A percentile compares a stretch with the other conserved stretches of the same genome.
These are phyloP conservation scores for Beta macrorhiza DNA, from an alignment of 179 eudicot genomes.

Conservation along the genomic window DNA sequence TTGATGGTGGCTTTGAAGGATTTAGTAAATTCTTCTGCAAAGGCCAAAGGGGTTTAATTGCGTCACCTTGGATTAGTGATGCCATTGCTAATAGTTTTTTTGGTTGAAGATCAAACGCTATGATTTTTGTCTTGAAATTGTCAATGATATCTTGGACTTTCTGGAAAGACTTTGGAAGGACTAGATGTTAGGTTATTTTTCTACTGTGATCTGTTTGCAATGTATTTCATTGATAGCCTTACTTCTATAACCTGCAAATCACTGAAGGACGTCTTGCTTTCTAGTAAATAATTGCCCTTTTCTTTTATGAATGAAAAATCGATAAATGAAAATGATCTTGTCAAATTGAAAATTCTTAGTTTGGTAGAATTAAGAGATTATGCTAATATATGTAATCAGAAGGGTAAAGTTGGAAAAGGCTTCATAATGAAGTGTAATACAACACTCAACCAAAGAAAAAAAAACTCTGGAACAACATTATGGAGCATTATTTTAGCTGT, in stretches of 20 bases:
- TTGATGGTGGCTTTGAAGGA: neutral
- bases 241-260: neutral
- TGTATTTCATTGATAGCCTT: neutral
- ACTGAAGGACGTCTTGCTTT: neutral
- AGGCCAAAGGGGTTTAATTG: neutral
- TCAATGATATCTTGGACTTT: neutral
- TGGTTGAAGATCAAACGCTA: neutral
- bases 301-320: neutral
- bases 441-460: too few relatives aligned
- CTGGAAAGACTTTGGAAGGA: neutral
- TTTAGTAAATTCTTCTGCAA: neutral
- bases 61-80: conserved; percentile 6
- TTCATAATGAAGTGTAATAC: too few relatives aligned
- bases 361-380: too few relatives aligned
- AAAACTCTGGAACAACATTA: too few relatives aligned
- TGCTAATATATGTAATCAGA: too few relatives aligned
- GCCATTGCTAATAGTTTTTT: neutral
- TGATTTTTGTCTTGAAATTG: neutral
- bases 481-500: neutral
- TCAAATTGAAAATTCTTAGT: neutral
- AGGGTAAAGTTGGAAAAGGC: too few relatives aligned
- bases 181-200: neutral
- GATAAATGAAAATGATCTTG: neutral
- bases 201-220: neutral
- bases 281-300: neutral